Evolutionary conservation across 208 protist genomes (phyloP), one percentile per base, ranked within the genome.

Genomic region (Hexamita inflata): DNA sequence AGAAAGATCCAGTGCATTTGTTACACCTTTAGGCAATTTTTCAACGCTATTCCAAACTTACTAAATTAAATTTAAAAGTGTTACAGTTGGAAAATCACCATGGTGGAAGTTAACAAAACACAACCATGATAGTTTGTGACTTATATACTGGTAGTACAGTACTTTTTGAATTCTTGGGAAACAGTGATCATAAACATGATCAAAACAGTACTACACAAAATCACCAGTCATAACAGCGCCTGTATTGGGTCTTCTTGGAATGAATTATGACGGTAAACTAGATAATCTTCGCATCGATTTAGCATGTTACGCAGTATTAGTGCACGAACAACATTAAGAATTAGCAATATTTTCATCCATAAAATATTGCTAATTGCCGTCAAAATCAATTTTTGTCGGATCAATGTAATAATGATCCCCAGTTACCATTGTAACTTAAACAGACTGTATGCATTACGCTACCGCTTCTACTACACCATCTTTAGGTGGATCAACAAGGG

Each of bases 381-480:
- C 62, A 7, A 86, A 53, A 39, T 2, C 42, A 41, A 28, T 40
- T 77, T 26, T 86, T 81, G 24, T 70, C 49, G 39, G 28, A 75
- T 70, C 26, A n/a, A 45, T 70, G n/a, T 70, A n/a, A 38, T 88
- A 82, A 76, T 94, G 89, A 78, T 94, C 91, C 45, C 91, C 91
- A 39, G 91, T 94, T 2, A 94, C 87, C 90, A 94, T 95, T 49
- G 90, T 86, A 74, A 95, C 90, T 58, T 82, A 58, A 66, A 94
- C 91, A 24, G 92, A 90, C 19, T 38, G 65, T 49, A 86, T 73
- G 64, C 89, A 92, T 60, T 88, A 65, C 35, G 13, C 7, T 15
- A 92, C 77, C 29, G 89, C 87, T 24, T 65, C 45, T 60, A 81
- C 84, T 24, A 92, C 90, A 58, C 73, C 83, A 32, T 75, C 60